Base-by-base conservation (phyloP, 805 yeast species). In the Candida boidinii region DNA sequence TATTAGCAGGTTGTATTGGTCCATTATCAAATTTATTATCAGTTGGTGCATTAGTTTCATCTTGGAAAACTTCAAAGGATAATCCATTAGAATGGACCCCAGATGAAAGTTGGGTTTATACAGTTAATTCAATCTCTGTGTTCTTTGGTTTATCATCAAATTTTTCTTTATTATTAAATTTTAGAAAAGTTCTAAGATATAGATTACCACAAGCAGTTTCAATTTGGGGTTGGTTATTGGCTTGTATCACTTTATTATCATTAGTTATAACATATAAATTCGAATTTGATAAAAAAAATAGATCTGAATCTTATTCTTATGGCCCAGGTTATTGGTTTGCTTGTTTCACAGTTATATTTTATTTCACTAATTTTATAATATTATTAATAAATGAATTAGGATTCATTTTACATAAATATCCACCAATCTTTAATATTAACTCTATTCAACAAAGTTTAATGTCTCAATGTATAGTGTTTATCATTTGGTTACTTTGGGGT, bases 281-380 rank as follows among this genome's bases (percentile, higher is more conserved):
- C 23, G 35, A 42, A 29, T 52, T 49, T 36, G 38, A 43, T 26
- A 29, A 33, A 12, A 30, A 42, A 15, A 35, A 46, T 31, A 29
- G 36, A 10, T 41, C 50, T 28, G 35, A 36, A 9, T 17, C 25
- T 6, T 49, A 43, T 34, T 16, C 25, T 5, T 55, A 62, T 11
- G 60, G 84, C 0, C 79, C 73, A 41, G 95, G 94, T 2, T 86
- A 71, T 50, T 86, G 88, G 87, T 79, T 68, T 53, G 94, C 86
- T 0, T 71, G 73, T 1, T 56, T 79, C 38, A 82, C 94, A 0
- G 66, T 74, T 4, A 58, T 66, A 2, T 55, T 83, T 17, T 85
- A 87, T 52, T 68, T 73, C 38, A 29, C 59, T 5, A 79, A 88
- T 42, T 64, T 77, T 4, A 14, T 63, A 2, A 51, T 76, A 12